Percentiles rank a stretch among this genome's conserved stretches.
phyloP scores from a whole-genome alignment of 176 grass and related monocot genomes.

The Oropetium thomaeum region DNA sequence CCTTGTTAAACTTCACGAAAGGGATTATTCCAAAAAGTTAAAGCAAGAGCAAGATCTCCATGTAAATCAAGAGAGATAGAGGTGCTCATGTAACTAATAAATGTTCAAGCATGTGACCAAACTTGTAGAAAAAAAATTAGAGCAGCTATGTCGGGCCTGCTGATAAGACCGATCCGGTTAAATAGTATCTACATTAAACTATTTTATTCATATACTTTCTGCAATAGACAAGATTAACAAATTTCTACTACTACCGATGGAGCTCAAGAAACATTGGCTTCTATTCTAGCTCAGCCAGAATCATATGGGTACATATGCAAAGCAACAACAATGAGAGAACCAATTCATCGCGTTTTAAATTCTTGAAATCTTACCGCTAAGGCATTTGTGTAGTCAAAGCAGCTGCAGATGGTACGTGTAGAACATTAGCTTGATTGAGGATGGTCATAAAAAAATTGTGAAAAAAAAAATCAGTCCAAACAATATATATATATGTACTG shows the following conservation, averaged over 20 bases:
- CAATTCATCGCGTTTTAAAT: constrained; percentile 11
- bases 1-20: too few species aligned
- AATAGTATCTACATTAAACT: not conserved
- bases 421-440: constrained; percentile 13
- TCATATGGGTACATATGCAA: not conserved
- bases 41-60: too few species aligned
- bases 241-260: not conserved
- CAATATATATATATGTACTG: not conserved
- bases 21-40: too few species aligned
- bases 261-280: not conserved
- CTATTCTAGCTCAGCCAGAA: not conserved
- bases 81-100: too few species aligned
- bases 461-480: not conserved
- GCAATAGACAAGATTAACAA: not conserved
- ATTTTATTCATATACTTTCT: not conserved
- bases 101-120: too few species aligned
- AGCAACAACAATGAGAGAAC: not conserved
- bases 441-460: not conserved
- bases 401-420: constrained; percentile 54
- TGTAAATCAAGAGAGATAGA: too few species aligned
- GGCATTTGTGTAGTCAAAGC: constrained; percentile 98
- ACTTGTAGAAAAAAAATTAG: too few species aligned
- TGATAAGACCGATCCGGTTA: too few species aligned
- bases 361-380: constrained; percentile 69
- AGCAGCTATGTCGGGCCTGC: too few species aligned